phyloP scores from a whole-genome alignment of 2,329 filamentous ascomycete genomes.

The Pseudogymnoascus pannorum region DNA sequence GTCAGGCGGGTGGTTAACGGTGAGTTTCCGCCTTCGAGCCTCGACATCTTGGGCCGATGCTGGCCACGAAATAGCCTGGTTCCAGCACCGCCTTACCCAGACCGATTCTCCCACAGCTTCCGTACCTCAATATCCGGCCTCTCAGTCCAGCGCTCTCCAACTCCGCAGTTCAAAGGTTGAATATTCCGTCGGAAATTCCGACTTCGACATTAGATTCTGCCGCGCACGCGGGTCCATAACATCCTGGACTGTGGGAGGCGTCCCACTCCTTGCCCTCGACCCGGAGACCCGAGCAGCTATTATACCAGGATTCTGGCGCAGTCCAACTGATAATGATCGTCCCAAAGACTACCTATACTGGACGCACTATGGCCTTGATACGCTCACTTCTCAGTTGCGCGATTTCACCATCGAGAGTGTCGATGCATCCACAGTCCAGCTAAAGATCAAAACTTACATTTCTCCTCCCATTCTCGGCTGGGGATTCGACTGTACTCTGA shows the following conservation, averaged over 20 bases:
- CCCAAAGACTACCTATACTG: constrained; percentile 49
- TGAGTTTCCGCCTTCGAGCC: constrained; percentile 38
- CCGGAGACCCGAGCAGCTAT: constrained; percentile 33
- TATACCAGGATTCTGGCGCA: constrained; percentile 51
- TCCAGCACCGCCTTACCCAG: not conserved
- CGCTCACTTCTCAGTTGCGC: constrained; percentile 40
- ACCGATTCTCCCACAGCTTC: not conserved
- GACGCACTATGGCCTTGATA: constrained; percentile 44
- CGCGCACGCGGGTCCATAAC: constrained; percentile 37
- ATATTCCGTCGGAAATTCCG: constrained; percentile 26
- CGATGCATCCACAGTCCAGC: constrained; percentile 27
- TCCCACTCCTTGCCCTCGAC: constrained; percentile 31
- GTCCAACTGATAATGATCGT: constrained; percentile 58
- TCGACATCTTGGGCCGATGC: constrained; percentile 43
- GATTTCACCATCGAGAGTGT: constrained; percentile 30
- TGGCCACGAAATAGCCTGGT: constrained; percentile 49
- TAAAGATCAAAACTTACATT: constrained; percentile 41
- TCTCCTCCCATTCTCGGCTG: constrained; percentile 55
- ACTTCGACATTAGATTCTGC: constrained; percentile 39
- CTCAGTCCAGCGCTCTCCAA: constrained; percentile 10
- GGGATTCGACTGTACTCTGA: constrained; percentile 42
- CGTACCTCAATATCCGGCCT: constrained; percentile 17
- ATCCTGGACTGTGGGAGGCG: constrained; percentile 33
- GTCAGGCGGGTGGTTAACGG: constrained; percentile 38
- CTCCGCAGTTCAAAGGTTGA: constrained; percentile 18